A percentile compares a stretch with the other conserved stretches of the same genome.
Evolutionary conservation across 257 asterid genomes (phyloP).

Genomic region (Solanum virginianum): DNA sequence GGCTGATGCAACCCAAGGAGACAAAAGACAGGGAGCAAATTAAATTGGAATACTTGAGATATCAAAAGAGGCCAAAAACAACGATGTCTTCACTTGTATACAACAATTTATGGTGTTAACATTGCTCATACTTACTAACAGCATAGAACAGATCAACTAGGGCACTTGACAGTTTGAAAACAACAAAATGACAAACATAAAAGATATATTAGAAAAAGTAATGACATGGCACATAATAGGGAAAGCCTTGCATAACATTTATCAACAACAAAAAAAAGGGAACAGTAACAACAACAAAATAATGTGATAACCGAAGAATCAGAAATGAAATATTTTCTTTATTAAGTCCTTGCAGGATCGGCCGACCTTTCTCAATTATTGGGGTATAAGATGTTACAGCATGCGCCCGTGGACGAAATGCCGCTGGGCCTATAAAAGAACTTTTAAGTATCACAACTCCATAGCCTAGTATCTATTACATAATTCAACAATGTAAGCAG

Average conservation of each 20-base stretch:
- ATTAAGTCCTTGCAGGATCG: conserved; percentile 95
- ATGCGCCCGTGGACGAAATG: conserved; percentile 95
- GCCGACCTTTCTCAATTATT: conserved; percentile 83
- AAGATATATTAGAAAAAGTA: neutral
- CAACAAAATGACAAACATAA: neutral
- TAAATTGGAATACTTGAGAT: neutral
- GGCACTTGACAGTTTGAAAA: neutral
- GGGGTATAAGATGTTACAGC: conserved; percentile 59
- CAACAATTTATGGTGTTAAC: neutral
- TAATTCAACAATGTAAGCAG: neutral
- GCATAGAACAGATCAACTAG: neutral
- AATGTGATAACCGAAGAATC: too few relatives aligned
- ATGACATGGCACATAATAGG: too few relatives aligned
- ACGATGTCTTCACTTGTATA: neutral
- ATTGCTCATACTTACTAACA: neutral
- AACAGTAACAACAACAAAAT: too few relatives aligned
- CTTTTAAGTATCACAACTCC: neutral
- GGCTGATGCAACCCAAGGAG: neutral
- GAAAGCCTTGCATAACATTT: too few relatives aligned
- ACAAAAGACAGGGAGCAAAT: neutral
- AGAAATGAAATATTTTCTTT: too few relatives aligned
- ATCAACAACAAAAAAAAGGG: too few relatives aligned
- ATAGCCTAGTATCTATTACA: neutral
- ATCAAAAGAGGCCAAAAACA: neutral
- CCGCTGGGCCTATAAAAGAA: conserved; percentile 75